Evolutionary conservation across 495 filamentous ascomycete genomes (phyloP), one percentile per base, ranked within the genome.

Genomic region (Aspergillus panamensis): DNA sequence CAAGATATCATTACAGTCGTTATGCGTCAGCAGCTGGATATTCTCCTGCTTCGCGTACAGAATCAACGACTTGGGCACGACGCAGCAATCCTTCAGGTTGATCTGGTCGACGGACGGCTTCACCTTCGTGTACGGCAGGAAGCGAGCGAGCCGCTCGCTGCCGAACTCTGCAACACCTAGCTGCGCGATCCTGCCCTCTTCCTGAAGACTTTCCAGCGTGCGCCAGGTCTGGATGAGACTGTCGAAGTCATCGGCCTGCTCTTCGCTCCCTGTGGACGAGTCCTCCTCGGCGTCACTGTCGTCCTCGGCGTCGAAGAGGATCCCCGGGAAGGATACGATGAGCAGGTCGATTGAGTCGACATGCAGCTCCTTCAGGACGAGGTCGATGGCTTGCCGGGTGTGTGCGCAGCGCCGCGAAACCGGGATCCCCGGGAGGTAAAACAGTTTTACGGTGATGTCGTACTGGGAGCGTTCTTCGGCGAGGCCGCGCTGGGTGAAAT

Each of bases 41-140:
- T 84, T 77, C 69, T 93, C 80, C 60, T 87, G 77, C 73, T 92
- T 94, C 33, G 94, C 92, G 66, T 92, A 86, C 64, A 89, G 73
- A 47, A 92, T 85, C 67, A 99, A 77, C 32, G 90, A 87, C 61
- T 92, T 91, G 19, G 94, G 94, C 40, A 97, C 95, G 17, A 93
- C 91, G 72, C 94, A 97, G 74, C 92, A 97, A 71, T 97, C 92
- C 63, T 91, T 88, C 48, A 96, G 82, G 71, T 97, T 97, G 80
- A 99, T 95, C 82, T 99, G 94, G 73, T 97, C 84, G 21, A 97
- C 94, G 3, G 83, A 77, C 9, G 94, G 95, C 63, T 84, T 86
- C 45, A 96, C 76, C 43, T 74, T 78, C 17, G 89, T 87, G 47
- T 80, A 75, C 10, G 78, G 78, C 8, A 90, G 73, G 55, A 91